These are phyloP conservation scores for Puccinellia tenuiflora DNA, from an alignment of 176 grass and related monocot genomes.

Conservation along the genomic window DNA sequence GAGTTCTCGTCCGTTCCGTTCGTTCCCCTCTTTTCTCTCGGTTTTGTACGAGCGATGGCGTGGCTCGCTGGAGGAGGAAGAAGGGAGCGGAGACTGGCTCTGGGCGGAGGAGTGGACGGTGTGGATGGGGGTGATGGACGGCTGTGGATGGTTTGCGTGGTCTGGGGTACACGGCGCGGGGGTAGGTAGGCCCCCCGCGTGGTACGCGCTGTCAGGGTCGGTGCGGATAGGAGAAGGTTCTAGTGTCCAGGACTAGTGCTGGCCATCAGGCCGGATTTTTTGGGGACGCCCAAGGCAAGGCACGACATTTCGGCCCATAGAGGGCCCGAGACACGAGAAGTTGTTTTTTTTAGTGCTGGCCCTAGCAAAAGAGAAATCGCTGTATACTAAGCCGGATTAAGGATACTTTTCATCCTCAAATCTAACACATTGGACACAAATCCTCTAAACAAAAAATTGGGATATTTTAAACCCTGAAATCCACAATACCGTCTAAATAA, in stretches of 20 bases:
- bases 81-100: not conserved
- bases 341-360: no score
- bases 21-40: not conserved
- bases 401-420: no score
- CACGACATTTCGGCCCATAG: no score
- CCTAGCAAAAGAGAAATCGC: no score
- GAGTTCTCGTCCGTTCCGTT: not conserved
- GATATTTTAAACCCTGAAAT: no score
- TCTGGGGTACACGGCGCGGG: not conserved
- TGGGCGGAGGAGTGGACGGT: not conserved
- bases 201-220: not conserved
- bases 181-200: not conserved
- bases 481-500: no score
- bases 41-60: conserved; percentile 15
- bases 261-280: no score
- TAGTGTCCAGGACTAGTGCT: not conserved
- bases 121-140: not conserved
- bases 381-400: no score
- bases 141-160: not conserved
- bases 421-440: no score
- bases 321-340: no score
- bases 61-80: conserved; percentile 18
- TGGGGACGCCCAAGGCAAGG: no score
- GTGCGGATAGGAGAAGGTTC: not conserved
- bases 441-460: no score